Base-by-base conservation (phyloP, 73 alveolate species). In the Blepharisma japonicum region DNA sequence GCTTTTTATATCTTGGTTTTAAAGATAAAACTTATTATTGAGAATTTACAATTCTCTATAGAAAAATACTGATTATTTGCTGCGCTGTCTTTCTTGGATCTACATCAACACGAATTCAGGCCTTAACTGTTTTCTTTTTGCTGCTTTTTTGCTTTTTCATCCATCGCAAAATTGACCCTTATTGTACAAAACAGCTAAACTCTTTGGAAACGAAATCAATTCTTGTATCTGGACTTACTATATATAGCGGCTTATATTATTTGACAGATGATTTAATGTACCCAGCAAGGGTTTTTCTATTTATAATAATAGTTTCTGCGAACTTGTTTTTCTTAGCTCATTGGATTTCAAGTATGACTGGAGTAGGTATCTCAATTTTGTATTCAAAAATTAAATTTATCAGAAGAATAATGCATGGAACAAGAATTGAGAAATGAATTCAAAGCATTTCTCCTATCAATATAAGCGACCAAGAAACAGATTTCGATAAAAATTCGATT, bases 1-100 rank as follows among this genome's bases (percentile, higher is more conserved):
- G 91, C 14, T 84, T 84, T 55, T 45, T 84, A 20, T 84, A 20
- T 51, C 39, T 49, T 68, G 91, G 91, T 0, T 84, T 79, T 53
- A 54, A 71, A 49, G 49, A 48, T 27, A 48, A 46, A 14, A 66
- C 25, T 9, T 84, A 71, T 70, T 80, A 71, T 51, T 84, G 88
- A 85, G 91, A 84, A 49, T 51, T 70, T 6, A 21, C 79, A 6
- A 84, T 84, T 20, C 71, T 84, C 78, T 84, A 71, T 68, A 79
- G 91, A 53, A 84, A 84, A 45, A 54, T 84, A 32, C 53, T 82
- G 0, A 18, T 84, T 20, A 77, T 84, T 20, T 45, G 80, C 39
- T 68, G 79, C 18, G 46, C 72, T 0, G 83, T 61, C 0, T 78
- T 84, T 80, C 46, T 27, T 14, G 32, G 23, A 0, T n/a, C 72